These are phyloP conservation scores for Aegilops umbellulata DNA, from an alignment of 176 grass and related monocot species.

Conservation along the genomic window DNA sequence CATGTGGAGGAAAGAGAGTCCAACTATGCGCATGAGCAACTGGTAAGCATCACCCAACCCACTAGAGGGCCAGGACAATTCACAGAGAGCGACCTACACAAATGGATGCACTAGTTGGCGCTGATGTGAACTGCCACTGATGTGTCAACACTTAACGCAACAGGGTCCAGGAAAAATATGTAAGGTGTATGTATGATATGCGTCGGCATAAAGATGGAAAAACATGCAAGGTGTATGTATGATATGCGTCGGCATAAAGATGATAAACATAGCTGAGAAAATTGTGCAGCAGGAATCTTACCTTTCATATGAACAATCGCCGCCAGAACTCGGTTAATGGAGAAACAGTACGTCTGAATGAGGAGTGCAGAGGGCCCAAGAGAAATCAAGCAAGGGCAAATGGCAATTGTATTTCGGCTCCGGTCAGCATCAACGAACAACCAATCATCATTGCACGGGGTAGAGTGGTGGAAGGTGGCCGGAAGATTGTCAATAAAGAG, in stretches of 20 bases:
- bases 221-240: neutral
- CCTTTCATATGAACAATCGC: slow-evolving; percentile 1
- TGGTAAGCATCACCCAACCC: neutral
- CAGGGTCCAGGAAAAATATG: neutral
- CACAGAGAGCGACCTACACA: slow-evolving; percentile 9
- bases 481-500: neutral
- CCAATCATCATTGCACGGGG: slow-evolving; percentile 11
- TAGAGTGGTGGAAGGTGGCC: slow-evolving; percentile 5
- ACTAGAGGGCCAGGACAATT: slow-evolving; percentile 5
- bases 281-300: neutral
- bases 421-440: slow-evolving; percentile 27
- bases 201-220: neutral
- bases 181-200: neutral
- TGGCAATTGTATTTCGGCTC: slow-evolving; percentile 20
- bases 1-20: slow-evolving; percentile 20
- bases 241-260: slow-evolving; percentile 1
- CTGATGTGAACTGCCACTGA: neutral
- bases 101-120: neutral
- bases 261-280: neutral
- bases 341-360: slow-evolving; percentile 19
- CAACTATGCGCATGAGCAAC: slow-evolving; percentile 6
- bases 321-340: slow-evolving; percentile 15
- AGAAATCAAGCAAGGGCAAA: slow-evolving; percentile 25
- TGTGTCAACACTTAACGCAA: neutral
- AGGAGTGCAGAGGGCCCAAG: neutral